These are phyloP conservation scores for Colletotrichum orchidophilum DNA, from an alignment of 2,329 filamentous ascomycete species.

Conservation along the genomic window DNA sequence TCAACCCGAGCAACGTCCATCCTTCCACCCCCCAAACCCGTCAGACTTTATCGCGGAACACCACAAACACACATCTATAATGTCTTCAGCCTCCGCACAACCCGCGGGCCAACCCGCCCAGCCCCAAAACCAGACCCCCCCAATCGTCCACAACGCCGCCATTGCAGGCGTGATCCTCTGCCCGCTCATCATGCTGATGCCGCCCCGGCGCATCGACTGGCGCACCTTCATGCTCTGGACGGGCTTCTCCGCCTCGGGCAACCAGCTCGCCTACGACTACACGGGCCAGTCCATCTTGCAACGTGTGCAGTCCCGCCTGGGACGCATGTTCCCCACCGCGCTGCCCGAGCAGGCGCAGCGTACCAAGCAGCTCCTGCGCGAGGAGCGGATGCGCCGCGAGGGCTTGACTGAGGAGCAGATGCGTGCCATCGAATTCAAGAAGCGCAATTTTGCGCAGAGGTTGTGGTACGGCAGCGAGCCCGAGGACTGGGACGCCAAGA, in stretches of 20 bases:
- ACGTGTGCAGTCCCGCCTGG: conserved; percentile 55
- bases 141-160: conserved; percentile 56
- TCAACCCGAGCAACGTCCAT: neutral
- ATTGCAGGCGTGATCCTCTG: conserved; percentile 58
- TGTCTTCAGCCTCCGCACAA: conserved; percentile 24
- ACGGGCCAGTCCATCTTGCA: conserved; percentile 62
- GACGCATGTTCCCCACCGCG: conserved; percentile 57
- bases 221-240: conserved; percentile 60
- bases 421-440: conserved; percentile 38
- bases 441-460: conserved; percentile 50
- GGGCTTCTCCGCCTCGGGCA: conserved; percentile 61
- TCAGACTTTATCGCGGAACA: neutral
- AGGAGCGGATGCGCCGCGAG: conserved; percentile 43
- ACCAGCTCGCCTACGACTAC: conserved; percentile 66
- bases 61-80: neutral
- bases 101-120: neutral
- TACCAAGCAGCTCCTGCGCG: conserved; percentile 53
- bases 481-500: conserved; percentile 63
- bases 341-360: conserved; percentile 65
- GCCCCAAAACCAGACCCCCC: conserved; percentile 37
- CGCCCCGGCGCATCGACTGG: conserved; percentile 61
- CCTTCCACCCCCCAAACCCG: neutral
- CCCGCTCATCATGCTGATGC: conserved; percentile 59
- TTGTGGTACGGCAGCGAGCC: conserved; percentile 68
- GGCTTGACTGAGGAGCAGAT: conserved; percentile 36